These are phyloP conservation scores for Citrus australasica DNA, from an alignment of 345 rosid genomes.

Conservation along the genomic window DNA sequence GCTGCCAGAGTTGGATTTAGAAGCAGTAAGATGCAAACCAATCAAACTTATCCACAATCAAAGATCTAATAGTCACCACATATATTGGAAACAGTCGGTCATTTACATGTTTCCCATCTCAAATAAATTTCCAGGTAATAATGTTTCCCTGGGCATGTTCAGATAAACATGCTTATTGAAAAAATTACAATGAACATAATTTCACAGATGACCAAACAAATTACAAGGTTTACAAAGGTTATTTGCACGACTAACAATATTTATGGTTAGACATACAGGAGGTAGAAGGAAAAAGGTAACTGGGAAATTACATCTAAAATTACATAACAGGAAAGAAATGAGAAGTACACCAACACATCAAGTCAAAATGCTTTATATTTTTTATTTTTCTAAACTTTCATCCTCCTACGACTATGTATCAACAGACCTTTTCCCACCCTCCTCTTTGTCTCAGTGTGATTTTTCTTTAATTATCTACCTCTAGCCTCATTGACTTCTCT, in stretches of 20 bases:
- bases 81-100: background rate
- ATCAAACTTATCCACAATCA: background rate
- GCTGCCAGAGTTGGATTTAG: no score
- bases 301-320: slow-evolving; percentile 8
- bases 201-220: slow-evolving; percentile 7
- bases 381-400: slow-evolving; percentile 11
- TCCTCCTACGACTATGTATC: slow-evolving; percentile 11
- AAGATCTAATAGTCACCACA: background rate
- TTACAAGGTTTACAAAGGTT: slow-evolving; percentile 2
- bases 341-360: slow-evolving; percentile 13
- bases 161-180: background rate
- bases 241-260: slow-evolving; percentile 8
- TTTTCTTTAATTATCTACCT: background rate
- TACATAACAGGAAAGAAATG: slow-evolving; percentile 12
- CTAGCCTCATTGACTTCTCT: slow-evolving; percentile 44
- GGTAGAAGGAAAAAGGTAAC: background rate
- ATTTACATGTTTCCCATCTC: background rate
- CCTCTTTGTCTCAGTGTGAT: slow-evolving; percentile 2
- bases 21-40: background rate
- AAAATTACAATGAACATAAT: background rate
- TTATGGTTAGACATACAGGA: background rate
- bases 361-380: slow-evolving; percentile 12
- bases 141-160: background rate
- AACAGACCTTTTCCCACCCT: slow-evolving; percentile 9
- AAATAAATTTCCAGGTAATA: background rate